Percentiles rank a stretch among this genome's conserved stretches.
phyloP scores from a whole-genome alignment of 805 yeast genomes.

The Candida boleticola region DNA sequence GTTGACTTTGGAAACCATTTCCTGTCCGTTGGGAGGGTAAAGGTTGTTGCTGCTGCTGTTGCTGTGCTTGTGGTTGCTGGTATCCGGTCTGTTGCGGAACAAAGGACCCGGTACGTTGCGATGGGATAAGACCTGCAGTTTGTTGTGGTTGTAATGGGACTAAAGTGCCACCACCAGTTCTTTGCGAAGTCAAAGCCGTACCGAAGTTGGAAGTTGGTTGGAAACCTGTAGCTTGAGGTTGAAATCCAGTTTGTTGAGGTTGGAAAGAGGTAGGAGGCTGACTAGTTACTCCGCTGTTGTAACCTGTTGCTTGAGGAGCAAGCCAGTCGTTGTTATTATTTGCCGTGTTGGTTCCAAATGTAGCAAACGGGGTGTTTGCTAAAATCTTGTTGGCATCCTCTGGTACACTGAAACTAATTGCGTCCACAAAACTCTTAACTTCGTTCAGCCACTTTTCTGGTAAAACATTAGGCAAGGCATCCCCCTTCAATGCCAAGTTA shows the following conservation, averaged over 20 bases:
- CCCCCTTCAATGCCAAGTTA: slow-evolving; percentile 73
- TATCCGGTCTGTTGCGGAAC: slow-evolving; percentile 18
- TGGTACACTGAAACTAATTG: slow-evolving; percentile 75
- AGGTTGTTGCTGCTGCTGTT: slow-evolving; percentile 19
- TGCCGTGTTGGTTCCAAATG: slow-evolving; percentile 16
- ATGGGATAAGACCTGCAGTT: slow-evolving; percentile 63
- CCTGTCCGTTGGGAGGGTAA: slow-evolving; percentile 24
- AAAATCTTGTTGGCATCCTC: slow-evolving; percentile 46
- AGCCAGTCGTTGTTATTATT: slow-evolving; percentile 24
- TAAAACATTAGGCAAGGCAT: slow-evolving; percentile 66
- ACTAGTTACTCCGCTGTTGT: slow-evolving; percentile 3
- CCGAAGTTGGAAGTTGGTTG: slow-evolving; percentile 10
- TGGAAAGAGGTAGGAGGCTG: slow-evolving; percentile 31
- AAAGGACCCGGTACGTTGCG: slow-evolving; percentile 39
- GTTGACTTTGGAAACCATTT: slow-evolving; percentile 21
- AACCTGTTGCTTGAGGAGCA: slow-evolving; percentile 32
- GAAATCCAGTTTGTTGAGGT: slow-evolving; percentile 32
- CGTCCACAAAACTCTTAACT: slow-evolving; percentile 86
- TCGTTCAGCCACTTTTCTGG: slow-evolving; percentile 78
- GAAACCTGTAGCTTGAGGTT: slow-evolving; percentile 21
- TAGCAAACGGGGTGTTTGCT: slow-evolving; percentile 45
- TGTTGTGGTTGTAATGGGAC: slow-evolving; percentile 59
- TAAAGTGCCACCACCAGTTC: slow-evolving; percentile 46
- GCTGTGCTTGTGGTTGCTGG: slow-evolving; percentile 17
- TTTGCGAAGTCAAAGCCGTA: slow-evolving; percentile 28